A percentile compares a stretch with the other conserved stretches of the same genome.
Conservation (phyloP, 306 rosid species). For the Acacia melanoxylon region DNA sequence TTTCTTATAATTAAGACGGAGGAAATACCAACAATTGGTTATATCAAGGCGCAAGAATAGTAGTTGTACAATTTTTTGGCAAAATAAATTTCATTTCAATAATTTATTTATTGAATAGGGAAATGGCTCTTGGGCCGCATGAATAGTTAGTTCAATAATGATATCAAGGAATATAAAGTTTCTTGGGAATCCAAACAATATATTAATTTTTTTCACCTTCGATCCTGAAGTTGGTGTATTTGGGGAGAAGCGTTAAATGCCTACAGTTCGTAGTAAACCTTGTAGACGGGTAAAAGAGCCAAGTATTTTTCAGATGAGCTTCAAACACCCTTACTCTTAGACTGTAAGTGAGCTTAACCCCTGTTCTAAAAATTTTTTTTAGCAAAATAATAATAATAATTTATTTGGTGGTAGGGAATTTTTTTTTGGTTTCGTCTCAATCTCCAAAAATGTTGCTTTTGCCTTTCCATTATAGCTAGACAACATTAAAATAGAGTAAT, state of each 20-base stretch:
- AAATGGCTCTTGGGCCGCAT: not conserved
- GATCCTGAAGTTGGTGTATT: too few species aligned
- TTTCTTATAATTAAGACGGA: too few species aligned
- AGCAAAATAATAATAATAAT: too few species aligned
- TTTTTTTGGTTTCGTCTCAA: not conserved
- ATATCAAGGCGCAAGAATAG: not conserved
- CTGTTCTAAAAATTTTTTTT: too few species aligned
- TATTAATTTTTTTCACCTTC: too few species aligned
- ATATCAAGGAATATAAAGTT: not conserved
- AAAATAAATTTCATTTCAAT: not conserved
- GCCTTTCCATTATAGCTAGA: slow-evolving; percentile 65
- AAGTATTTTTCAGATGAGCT: too few species aligned
- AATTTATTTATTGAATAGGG: not conserved
- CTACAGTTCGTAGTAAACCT: too few species aligned
- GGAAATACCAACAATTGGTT: too few species aligned
- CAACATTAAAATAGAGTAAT: slow-evolving; percentile 50
- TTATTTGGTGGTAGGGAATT: not conserved
- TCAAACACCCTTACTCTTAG: too few species aligned
- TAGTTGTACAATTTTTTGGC: not conserved
- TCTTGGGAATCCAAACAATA: not conserved
- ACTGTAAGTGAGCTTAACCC: too few species aligned
- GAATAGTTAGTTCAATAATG: not conserved
- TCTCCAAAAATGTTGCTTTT: slow-evolving; percentile 29
- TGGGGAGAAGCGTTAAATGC: too few species aligned
- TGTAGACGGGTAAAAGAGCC: too few species aligned